Conservation (phyloP, 1,139 yeast genomes). For the Debaryomyces coudertii region DNA sequence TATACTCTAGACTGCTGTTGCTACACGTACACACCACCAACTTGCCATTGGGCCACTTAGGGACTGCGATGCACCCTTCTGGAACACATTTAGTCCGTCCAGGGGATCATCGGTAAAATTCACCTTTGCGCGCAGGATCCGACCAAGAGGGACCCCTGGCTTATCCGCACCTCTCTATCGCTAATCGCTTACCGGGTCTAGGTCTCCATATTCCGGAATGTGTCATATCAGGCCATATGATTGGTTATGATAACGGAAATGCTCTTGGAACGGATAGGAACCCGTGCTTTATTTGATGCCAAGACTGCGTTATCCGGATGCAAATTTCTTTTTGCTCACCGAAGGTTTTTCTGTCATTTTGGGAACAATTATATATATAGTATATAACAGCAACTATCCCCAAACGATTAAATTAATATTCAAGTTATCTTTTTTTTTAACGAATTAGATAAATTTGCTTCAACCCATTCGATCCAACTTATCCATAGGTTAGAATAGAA, state of each 20-base stretch:
- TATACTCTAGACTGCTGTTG: no score
- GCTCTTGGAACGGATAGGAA: slow-evolving; percentile 3
- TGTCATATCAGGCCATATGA: not conserved
- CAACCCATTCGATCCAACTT: slow-evolving; percentile 3
- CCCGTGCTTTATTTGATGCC: not conserved
- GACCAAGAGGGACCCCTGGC: not conserved
- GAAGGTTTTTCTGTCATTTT: slow-evolving; percentile 6
- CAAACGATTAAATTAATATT: slow-evolving; percentile 4
- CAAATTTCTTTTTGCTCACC: slow-evolving; percentile 4
- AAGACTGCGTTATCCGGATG: slow-evolving; percentile 1
- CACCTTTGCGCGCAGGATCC: slow-evolving; percentile 3
- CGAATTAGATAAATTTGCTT: slow-evolving; percentile 3
- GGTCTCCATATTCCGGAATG: not conserved
- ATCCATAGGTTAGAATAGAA: slow-evolving; percentile 1
- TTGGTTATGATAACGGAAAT: slow-evolving; percentile 6
- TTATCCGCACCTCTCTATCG: slow-evolving; percentile 6
- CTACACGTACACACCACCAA: not conserved
- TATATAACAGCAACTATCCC: slow-evolving; percentile 4
- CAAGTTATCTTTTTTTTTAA: not conserved
- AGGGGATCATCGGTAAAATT: not conserved
- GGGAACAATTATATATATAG: not conserved
- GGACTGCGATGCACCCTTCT: not conserved
- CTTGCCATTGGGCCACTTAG: not conserved
- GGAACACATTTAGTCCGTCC: not conserved
- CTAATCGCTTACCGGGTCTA: slow-evolving; percentile 8